Evolutionary conservation across 1,284 basidiomycete species (phyloP), one percentile per base, ranked within the genome.

Genomic region (Pyrrhoderma lamaoense): DNA sequence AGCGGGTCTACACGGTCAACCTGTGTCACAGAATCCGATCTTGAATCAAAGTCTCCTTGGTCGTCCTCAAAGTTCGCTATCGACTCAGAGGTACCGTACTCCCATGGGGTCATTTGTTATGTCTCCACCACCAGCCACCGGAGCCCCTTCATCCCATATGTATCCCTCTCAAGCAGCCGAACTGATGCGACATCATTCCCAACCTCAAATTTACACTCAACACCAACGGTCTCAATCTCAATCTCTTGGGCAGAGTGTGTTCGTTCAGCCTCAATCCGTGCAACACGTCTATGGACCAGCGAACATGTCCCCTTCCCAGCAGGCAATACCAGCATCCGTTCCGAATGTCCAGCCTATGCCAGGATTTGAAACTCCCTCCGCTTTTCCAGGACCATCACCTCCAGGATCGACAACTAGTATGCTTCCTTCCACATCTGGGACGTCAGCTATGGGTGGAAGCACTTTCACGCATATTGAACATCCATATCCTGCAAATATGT

Each of bases 41-140:
- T 64, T 42, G 63, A 68, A 9, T 63, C 64, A 19, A 54, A 63
- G 50, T 64, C 69, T 45, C 70, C 62, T 71, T 42, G 73, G 70
- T 45, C 77, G 86, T 9, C 82, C 87, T 2, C 75, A 75, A 37
- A 89, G 87, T 14, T 84, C 86, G 9, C 62, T 80, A 43, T 89
- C 88, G 3, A 82, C 83, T 5, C 73, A 80, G 45, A 75, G 80
- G 45, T 89, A 89, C 61, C 84, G 80, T 49, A 89, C 87, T n/a
- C 88, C 87, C 3, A 70, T 82, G 61, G 74, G 77, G 3, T 75
- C 76, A 37, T 82, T 83, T 3, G 65, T 78, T 22, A 69, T 76
- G 31, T 68, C 79, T 59, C 75, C 79, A 23, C 73, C 80, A 8
- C 73, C 82, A 1, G 77, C 75, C 63, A 72, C 58, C 11, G 43